phyloP scores from a whole-genome alignment of 2,329 filamentous ascomycete genomes.

The Mycosphaerelloides madeirae region DNA sequence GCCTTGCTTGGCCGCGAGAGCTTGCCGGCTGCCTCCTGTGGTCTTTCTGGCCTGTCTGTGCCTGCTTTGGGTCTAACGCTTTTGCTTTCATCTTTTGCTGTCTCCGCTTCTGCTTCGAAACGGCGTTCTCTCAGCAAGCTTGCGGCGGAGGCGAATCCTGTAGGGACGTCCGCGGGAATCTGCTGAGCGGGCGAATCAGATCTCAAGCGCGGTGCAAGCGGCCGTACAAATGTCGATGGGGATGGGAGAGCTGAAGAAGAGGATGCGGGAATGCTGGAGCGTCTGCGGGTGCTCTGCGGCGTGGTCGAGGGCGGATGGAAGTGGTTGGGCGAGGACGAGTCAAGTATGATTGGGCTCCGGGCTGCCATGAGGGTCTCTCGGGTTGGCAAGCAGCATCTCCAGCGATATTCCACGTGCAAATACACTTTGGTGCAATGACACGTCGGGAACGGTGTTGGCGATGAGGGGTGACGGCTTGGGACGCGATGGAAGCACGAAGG shows the following conservation, averaged over 20 bases:
- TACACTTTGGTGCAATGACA: not conserved
- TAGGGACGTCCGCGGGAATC: constrained; percentile 7
- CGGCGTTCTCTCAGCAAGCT: constrained; percentile 9
- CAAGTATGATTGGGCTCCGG: constrained; percentile 20
- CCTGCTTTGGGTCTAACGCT: constrained; percentile 2
- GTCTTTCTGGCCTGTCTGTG: constrained; percentile 5
- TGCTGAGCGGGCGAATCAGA: constrained; percentile 12
- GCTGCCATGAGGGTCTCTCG: constrained; percentile 15
- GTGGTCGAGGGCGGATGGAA: constrained; percentile 17
- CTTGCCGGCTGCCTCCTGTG: not conserved
- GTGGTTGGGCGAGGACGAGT: constrained; percentile 20
- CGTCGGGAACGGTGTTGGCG: too few relatives aligned
- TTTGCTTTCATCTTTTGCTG: not conserved
- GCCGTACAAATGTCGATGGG: constrained; percentile 12
- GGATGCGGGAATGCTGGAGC: constrained; percentile 3
- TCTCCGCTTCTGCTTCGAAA: constrained; percentile 2
- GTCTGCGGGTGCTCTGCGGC: constrained; percentile 11
- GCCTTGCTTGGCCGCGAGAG: not conserved
- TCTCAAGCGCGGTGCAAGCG: not conserved
- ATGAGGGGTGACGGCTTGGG: too few relatives aligned
- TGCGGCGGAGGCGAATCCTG: constrained; percentile 16
- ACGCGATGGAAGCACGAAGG: too few relatives aligned
- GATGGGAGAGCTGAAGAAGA: constrained; percentile 19
- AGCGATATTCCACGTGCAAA: not conserved
- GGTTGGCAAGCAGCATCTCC: constrained; percentile 11